These are phyloP conservation scores for Thalassia testudinum DNA, from an alignment of 116 monocot species.

Conservation along the genomic window DNA sequence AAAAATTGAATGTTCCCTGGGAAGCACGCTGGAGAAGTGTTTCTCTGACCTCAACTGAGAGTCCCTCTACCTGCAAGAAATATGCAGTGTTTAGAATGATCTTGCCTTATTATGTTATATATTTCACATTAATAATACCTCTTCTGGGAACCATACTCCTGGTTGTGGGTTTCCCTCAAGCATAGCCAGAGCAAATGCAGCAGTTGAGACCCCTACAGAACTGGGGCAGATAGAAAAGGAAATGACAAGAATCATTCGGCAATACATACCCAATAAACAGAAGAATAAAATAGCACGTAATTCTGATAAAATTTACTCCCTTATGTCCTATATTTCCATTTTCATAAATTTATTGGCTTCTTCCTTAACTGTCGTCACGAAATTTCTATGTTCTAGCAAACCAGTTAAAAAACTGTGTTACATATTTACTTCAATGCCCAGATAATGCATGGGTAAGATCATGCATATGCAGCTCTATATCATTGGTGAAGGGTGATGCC, in stretches of 20 bases:
- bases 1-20: conserved; percentile 61
- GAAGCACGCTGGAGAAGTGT: conserved; percentile 61
- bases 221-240: conserved; percentile 12
- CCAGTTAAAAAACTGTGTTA: no score
- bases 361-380: no score
- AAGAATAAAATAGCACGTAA: no score
- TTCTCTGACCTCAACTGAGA: conserved; percentile 58
- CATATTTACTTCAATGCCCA: no score
- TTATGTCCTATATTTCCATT: no score
- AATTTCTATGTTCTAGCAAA: no score
- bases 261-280: background rate
- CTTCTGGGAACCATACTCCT: conserved; percentile 97
- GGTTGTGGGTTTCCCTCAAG: conserved; percentile 78
- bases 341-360: no score
- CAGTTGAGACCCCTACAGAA: conserved; percentile 51
- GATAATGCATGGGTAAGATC: no score
- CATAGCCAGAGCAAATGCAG: conserved; percentile 79
- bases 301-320: no score
- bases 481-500: no score
- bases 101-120: background rate
- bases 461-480: no score
- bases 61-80: conserved; percentile 53
- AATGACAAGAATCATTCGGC: background rate
- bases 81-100: background rate
- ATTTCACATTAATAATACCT: conserved; percentile 22